Evolutionary conservation across 2,329 filamentous ascomycete genomes (phyloP).

Genomic region (Cladosporium colombiae): DNA sequence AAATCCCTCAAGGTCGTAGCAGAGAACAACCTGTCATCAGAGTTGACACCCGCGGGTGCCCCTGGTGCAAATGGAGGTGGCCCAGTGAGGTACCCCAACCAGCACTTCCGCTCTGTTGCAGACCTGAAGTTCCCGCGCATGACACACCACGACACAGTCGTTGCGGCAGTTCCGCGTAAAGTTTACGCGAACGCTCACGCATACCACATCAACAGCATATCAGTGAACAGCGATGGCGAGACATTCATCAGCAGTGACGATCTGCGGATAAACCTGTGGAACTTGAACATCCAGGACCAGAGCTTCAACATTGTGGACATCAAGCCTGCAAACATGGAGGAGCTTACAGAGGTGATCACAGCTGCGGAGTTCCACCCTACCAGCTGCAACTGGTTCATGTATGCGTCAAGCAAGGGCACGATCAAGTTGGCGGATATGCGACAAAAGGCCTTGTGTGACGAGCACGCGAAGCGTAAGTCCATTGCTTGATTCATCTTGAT

Average conservation of each 20-base stretch:
- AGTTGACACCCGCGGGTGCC: conserved; percentile 76
- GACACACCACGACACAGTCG: conserved; percentile 97
- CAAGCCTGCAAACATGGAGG: conserved; percentile 99
- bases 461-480: conserved; percentile 85
- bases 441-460: conserved; percentile 91
- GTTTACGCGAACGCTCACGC: conserved; percentile 98
- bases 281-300: conserved; percentile 97
- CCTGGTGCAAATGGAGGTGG: conserved; percentile 69
- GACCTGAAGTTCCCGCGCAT: conserved; percentile 92
- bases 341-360: conserved; percentile 97
- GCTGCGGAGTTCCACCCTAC: conserved; percentile 95
- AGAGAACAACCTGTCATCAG: conserved; percentile 96
- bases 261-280: conserved; percentile 97
- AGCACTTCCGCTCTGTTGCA: conserved; percentile 75
- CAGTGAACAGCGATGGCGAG: conserved; percentile 99
- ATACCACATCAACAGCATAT: conserved; percentile 99
- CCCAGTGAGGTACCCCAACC: conserved; percentile 69
- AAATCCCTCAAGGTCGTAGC: conserved; percentile 98
- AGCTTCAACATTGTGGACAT: conserved; percentile 99
- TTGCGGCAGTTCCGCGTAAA: conserved; percentile 90
- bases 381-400: conserved; percentile 99
- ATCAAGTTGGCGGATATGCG: conserved; percentile 99
- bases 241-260: conserved; percentile 99
- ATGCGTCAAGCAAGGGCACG: conserved; percentile 96
- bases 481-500: background rate